Conservation (phyloP, 306 rosid species). For the Sphenostylis stenocarpa region DNA sequence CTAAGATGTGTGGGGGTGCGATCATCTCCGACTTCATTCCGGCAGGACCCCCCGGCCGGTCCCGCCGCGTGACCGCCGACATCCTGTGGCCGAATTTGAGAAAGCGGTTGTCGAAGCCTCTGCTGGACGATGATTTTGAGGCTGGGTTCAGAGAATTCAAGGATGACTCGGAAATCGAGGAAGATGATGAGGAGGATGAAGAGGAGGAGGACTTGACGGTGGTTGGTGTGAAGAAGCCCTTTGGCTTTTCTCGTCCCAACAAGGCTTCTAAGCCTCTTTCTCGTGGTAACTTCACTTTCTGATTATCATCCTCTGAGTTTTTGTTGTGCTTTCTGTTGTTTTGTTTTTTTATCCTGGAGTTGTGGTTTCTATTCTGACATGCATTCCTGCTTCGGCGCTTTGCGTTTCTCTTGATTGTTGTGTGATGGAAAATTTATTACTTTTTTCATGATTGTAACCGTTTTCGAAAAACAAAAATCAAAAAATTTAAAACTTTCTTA, state of each 20-base stretch:
- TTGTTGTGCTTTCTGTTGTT: background rate
- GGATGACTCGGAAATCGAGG: conserved; percentile 80
- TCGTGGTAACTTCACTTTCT: conserved; percentile 41
- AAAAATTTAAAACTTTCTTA: background rate
- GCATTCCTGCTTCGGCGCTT: conserved; percentile 10
- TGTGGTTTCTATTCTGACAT: background rate
- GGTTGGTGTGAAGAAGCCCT: conserved; percentile 56
- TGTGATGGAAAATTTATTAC: background rate
- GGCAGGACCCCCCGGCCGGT: conserved; percentile 27
- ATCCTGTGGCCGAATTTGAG: conserved; percentile 69
- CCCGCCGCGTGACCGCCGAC: conserved; percentile 61
- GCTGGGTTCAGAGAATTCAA: conserved; percentile 82
- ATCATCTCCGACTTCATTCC: conserved; percentile 89
- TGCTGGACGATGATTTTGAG: conserved; percentile 74
- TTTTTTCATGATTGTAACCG: background rate
- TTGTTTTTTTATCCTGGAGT: background rate
- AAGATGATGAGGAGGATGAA: conserved; percentile 39
- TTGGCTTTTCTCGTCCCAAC: conserved; percentile 41
- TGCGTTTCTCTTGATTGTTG: background rate
- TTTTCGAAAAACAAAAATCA: background rate
- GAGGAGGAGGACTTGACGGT: conserved; percentile 38
- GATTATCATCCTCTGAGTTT: background rate
- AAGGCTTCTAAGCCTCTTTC: conserved; percentile 30
- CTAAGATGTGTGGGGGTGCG: conserved; percentile 93
- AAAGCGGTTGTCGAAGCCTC: conserved; percentile 48